phyloP scores from a whole-genome alignment of 1,139 yeast species.

The Yamadazyma aaseri region DNA sequence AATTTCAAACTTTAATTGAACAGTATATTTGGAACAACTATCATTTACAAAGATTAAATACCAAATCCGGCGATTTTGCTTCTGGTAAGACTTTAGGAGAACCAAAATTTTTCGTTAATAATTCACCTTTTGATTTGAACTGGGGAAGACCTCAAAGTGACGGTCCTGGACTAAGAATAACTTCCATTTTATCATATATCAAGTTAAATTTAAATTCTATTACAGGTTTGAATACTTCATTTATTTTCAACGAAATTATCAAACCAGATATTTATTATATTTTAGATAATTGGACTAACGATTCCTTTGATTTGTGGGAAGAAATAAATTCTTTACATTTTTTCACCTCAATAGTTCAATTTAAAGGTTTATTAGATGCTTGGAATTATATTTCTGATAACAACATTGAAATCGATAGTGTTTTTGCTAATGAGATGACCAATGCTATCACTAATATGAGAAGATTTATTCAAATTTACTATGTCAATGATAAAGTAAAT shows the following conservation, averaged over 20 bases:
- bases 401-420: slow-evolving; percentile 18
- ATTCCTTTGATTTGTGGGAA: slow-evolving; percentile 92
- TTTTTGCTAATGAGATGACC: slow-evolving; percentile 25
- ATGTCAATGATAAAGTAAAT: slow-evolving; percentile 39
- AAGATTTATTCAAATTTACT: slow-evolving; percentile 36
- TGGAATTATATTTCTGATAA: slow-evolving; percentile 36
- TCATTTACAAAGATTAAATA: slow-evolving; percentile 60
- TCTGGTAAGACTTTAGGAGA: slow-evolving; percentile 60
- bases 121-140: slow-evolving; percentile 53
- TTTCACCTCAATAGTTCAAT: slow-evolving; percentile 74
- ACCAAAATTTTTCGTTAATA: slow-evolving; percentile 77
- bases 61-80: slow-evolving; percentile 65
- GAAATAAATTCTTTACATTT: slow-evolving; percentile 75
- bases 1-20: slow-evolving; percentile 37
- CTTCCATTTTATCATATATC: slow-evolving; percentile 61
- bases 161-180: slow-evolving; percentile 83
- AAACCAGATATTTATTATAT: slow-evolving; percentile 73
- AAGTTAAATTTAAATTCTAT: slow-evolving; percentile 8
- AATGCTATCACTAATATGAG: slow-evolving; percentile 33
- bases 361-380: slow-evolving; percentile 66
- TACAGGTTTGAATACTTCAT: slow-evolving; percentile 20
- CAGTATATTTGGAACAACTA: slow-evolving; percentile 60
- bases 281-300: slow-evolving; percentile 56
- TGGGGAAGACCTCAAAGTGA: slow-evolving; percentile 99
- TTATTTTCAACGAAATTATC: slow-evolving; percentile 52